phyloP scores from a whole-genome alignment of 352 stramenopile genomes.

The Phytophthora kernoviae region DNA sequence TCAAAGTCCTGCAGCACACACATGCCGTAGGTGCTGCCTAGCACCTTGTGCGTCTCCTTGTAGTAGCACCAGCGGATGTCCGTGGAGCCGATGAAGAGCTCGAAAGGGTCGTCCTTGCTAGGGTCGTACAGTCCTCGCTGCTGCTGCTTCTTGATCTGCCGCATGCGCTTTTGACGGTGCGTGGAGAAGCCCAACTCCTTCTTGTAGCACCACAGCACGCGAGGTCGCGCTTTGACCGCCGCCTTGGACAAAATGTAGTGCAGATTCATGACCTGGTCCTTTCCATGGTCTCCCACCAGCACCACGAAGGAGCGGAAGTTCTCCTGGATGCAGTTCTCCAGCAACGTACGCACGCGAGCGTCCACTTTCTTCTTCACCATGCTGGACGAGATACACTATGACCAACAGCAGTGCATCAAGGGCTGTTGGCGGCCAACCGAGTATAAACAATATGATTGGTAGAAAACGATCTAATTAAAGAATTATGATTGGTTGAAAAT shows the following conservation, averaged over 20 bases:
- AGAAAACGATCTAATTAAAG: conserved; percentile 17
- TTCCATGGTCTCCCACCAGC: conserved; percentile 98
- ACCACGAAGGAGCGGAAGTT: conserved; percentile 98
- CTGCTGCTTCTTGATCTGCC: conserved; percentile 96
- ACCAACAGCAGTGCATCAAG: not conserved
- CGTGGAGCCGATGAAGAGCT: conserved; percentile 98
- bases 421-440: conserved; percentile 8
- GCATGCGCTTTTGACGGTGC: conserved; percentile 94
- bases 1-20: conserved; percentile 99
- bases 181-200: conserved; percentile 99
- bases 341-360: conserved; percentile 95
- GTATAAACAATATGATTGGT: conserved; percentile 6
- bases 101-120: conserved; percentile 96
- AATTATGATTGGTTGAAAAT: too few species aligned
- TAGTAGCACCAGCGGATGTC: conserved; percentile 99
- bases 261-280: conserved; percentile 99
- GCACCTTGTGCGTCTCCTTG: conserved; percentile 99
- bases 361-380: conserved; percentile 99
- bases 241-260: conserved; percentile 98
- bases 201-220: conserved; percentile 99
- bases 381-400: not conserved
- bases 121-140: conserved; percentile 93
- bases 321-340: conserved; percentile 97
- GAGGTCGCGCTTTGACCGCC: conserved; percentile 93
- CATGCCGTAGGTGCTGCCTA: conserved; percentile 98